Evolutionary conservation across 1,284 basidiomycete genomes (phyloP), one percentile per base, ranked within the genome.

Genomic region (Cryptococcus sp.): DNA sequence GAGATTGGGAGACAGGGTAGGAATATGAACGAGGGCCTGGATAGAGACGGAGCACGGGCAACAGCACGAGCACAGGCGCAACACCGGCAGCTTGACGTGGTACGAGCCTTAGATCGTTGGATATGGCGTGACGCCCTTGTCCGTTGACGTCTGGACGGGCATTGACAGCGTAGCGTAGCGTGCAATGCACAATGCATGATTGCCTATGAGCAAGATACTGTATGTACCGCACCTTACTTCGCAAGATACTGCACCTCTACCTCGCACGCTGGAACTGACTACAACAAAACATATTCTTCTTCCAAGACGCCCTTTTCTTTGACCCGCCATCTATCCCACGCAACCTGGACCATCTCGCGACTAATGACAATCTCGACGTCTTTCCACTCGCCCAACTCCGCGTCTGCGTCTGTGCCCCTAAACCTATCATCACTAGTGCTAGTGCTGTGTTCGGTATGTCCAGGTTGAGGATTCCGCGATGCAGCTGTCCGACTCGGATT

Each of bases 281-380:
- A 72, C 35, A 74, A 62, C 61, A 75, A 57, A 4, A 69, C 68
- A 61, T 65, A 78, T 42, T 55, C 53, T 59, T 74, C 69, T 46
- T 78, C 74, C 47, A 78, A 55, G 20, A 78, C 71, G 1, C 66
- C 67, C 7, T 57, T 50, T 6, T 73, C 71, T 53, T 63, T 67
- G 0, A 78, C 74, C n/a, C 62, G 51, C 75, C 75, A 77, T 47
- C 65, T 66, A 6, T 47, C 56, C 56, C 70, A 73, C 44, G 61
- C 59, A 25, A 66, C 60, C 41, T 93, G 89, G 2, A 93, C 85
- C 82, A 87, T 84, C 69, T 86, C 86, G 50, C 87, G 81, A 50
- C 87, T 86, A 52, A 93, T 82, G 40, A 88, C 82, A 63, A 64
- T 70, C 77, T 60, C 75, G 67, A 57, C 58, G 66, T 57, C 56